Percentiles rank a stretch among this genome's conserved stretches.
These are phyloP conservation scores for Candida orba DNA, from an alignment of 805 yeast genomes.

Conservation along the genomic window DNA sequence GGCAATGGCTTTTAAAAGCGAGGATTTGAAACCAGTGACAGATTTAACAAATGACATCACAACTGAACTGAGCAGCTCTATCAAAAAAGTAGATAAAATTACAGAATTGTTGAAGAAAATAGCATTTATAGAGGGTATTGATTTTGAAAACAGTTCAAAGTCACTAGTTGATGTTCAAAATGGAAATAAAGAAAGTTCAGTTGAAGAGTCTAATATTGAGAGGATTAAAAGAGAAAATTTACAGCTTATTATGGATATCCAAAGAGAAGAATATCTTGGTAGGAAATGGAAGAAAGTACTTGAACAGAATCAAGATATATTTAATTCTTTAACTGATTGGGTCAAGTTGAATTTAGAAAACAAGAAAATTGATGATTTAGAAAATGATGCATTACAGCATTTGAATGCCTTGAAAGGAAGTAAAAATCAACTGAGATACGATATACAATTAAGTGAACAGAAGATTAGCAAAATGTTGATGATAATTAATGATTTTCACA, in stretches of 20 bases:
- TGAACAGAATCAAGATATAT: constrained; percentile 23
- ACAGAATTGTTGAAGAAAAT: constrained; percentile 14
- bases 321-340: constrained; percentile 13
- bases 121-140: constrained; percentile 10
- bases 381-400: not conserved
- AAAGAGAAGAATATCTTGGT: constrained; percentile 27
- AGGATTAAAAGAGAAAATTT: constrained; percentile 22
- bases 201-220: constrained; percentile 8
- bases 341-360: not conserved
- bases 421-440: not conserved
- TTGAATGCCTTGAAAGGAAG: not conserved
- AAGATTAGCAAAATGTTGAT: not conserved
- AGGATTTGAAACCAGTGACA: constrained; percentile 18
- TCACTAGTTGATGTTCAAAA: not conserved
- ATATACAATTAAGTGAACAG: not conserved
- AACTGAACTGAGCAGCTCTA: constrained; percentile 10
- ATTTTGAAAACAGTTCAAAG: constrained; percentile 7
- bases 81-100: constrained; percentile 11
- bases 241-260: constrained; percentile 23
- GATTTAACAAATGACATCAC: constrained; percentile 8
- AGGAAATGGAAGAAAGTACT: constrained; percentile 23
- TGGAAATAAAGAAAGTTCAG: not conserved
- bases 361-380: not conserved
- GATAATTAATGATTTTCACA: not conserved
- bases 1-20: constrained; percentile 5